Evolutionary conservation across 345 rosid species (phyloP).

Genomic region (Syzygium oleosum): DNA sequence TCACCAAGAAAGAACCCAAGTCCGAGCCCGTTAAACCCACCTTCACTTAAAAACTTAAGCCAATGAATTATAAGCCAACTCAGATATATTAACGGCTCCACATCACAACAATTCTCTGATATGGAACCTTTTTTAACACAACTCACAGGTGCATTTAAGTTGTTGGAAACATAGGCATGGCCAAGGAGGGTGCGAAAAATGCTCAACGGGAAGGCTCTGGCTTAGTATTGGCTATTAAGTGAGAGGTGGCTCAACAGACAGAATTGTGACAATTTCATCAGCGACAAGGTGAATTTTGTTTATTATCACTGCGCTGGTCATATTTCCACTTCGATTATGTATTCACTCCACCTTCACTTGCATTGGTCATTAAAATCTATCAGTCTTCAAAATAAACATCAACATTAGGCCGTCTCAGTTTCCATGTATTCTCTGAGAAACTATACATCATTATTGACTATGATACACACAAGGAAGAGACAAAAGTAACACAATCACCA

Average conservation of each 20-base stretch:
- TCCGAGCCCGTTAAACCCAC: neutral
- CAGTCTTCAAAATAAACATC: neutral
- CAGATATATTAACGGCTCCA: neutral
- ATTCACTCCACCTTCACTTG: neutral
- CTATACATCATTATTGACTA: neutral
- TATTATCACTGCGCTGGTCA: neutral
- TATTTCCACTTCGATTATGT: neutral
- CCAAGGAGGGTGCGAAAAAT: neutral
- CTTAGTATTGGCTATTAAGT: neutral
- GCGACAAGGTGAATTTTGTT: neutral
- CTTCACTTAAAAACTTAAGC: neutral
- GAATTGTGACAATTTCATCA: neutral
- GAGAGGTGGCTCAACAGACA: neutral
- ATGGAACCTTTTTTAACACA: too few relatives aligned
- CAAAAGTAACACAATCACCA: neutral
- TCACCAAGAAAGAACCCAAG: rapidly evolving
- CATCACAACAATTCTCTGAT: neutral
- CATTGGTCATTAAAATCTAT: neutral
- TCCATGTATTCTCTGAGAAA: neutral
- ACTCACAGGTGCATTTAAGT: neutral
- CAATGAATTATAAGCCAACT: neutral
- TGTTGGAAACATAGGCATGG: neutral
- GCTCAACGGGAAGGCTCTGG: neutral
- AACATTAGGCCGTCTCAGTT: neutral
- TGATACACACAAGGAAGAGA: neutral